Base-by-base conservation (phyloP, 805 yeast genomes). In the Cyberlindnera veronae region DNA sequence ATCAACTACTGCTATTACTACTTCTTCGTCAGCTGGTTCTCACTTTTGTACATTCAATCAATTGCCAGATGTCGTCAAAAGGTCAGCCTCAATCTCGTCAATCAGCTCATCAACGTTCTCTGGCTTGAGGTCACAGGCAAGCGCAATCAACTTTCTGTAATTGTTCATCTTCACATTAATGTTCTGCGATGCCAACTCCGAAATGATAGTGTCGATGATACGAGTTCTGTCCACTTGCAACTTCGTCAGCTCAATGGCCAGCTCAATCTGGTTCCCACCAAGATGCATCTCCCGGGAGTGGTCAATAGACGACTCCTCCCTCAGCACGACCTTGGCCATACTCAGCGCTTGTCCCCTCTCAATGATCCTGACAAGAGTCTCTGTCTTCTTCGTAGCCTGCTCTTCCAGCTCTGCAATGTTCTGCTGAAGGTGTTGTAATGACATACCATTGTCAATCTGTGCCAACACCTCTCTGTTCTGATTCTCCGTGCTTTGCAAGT, bases 61-160 rank as follows among this genome's bases (percentile, higher is more conserved):
- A n/a, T 31, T 19, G 44, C 54, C 1, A n/a, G n/a, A n/a, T n/a
- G 54, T 51, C 6, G 54, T 54, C 20, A 54, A 35, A 9, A 67
- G 45, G 42, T 66, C 72, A 19, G 61, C 59, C 42, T 68, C 88
- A 31, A 91, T 84, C 16, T 91, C 96, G 49, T 85, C 91, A 36
- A 91, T 69, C 43, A 88, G 70, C 22, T 85, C 83, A 50, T 83
- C 87, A 42, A 91, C 81, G 45, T 84, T 93, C 44, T 86, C 95
- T 16, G 81, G 72, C 36, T 80, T 77, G 39, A 88, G 71, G 3
- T 87, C 95, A 58, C 95, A 84, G 34, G 87, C 76, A 34, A 79
- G 66, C 18, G 91, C 76, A 31, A 93, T 81, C 45, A 91, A 69
- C 54, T 79, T 79, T 48, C 95, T 72, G 66, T 91, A 84, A 58